Evolutionary conservation across 768 basidiomycete genomes (phyloP), one percentile per base, ranked within the genome.

Genomic region (Mycena venus): DNA sequence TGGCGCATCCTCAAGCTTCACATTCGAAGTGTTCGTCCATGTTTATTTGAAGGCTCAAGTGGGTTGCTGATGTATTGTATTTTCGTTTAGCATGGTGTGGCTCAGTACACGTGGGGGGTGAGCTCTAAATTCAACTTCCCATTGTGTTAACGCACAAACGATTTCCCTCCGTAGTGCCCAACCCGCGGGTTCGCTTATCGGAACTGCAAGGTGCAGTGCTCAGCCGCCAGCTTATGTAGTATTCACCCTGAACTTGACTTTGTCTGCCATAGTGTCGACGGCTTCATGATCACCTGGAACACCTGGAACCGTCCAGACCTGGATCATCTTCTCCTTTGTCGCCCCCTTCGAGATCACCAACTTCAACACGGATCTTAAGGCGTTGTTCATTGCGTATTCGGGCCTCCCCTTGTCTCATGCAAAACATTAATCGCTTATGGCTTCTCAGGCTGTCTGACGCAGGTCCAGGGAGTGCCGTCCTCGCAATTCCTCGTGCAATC

Each of bases 71-170:
- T n/a, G n/a, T n/a, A n/a, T n/a, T n/a, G n/a, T n/a, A n/a, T n/a
- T n/a, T n/a, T n/a, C n/a, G n/a, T n/a, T n/a, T 36, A 84, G 83
- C 25, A 84, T 84, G 83, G 76, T 84, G 34, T 84, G 83, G 83
- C 73, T 83, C 58, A 84, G 83, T 60, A 75, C 77, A 9, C 72
- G 83, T 44, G 83, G 83, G 78, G 82, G 82, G 83, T 83, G 55
- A 73, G 78, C 38, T n/a, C 6, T 36, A 32, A 21, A 8, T 25
- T n/a, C n/a, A n/a, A n/a, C n/a, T n/a, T n/a, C 44, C 36, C 27
- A 40, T 12, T 25, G n/a, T 29, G 53, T n/a, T n/a, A n/a, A n/a
- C n/a, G 25, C 27, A 32, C 40, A n/a, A n/a, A 32, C n/a, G n/a
- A n/a, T n/a, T 23, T 31, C 9, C 29, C 34, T 59, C 8, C 53